A percentile compares a stretch with the other conserved stretches of the same genome.
Conservation (phyloP, 1,284 basidiomycete genomes). For the Erythrobasidium hasegawianum region DNA sequence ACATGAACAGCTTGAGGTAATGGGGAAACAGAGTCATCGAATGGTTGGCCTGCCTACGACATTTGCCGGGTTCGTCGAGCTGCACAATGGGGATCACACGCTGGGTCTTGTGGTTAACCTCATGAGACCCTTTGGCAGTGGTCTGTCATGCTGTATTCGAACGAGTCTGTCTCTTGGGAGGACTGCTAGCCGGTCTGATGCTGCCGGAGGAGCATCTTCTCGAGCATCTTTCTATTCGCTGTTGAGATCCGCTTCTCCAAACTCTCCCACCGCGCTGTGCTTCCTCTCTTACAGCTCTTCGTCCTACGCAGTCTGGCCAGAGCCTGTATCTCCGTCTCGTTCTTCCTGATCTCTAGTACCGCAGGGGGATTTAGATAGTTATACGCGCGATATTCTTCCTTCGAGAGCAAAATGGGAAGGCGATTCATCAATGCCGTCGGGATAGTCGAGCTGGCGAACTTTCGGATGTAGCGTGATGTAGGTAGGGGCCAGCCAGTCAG, state of each 20-base stretch:
- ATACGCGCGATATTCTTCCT: not conserved
- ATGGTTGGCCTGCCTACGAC: too few species aligned
- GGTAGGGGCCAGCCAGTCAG: conserved; percentile 3
- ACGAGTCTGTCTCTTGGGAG: too few species aligned
- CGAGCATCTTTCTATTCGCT: not conserved
- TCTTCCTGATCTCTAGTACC: not conserved
- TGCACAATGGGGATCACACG: too few species aligned
- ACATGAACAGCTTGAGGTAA: too few species aligned
- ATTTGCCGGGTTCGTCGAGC: too few species aligned
- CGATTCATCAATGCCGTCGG: not conserved
- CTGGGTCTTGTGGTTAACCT: too few species aligned
- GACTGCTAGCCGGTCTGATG: too few species aligned
- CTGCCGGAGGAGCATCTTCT: not conserved
- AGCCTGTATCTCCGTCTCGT: conserved; percentile 5
- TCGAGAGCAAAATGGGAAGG: not conserved
- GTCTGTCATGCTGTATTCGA: too few species aligned
- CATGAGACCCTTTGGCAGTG: too few species aligned
- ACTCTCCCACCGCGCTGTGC: not conserved
- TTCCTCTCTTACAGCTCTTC: not conserved
- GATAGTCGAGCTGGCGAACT: not conserved
- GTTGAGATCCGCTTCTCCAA: not conserved
- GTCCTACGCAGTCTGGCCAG: not conserved
- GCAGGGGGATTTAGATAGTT: not conserved
- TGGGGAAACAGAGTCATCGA: too few species aligned
- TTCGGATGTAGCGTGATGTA: not conserved